These are phyloP conservation scores for Diaporthe citrichinensis DNA, from an alignment of 2,329 filamentous ascomycete species.

Conservation along the genomic window DNA sequence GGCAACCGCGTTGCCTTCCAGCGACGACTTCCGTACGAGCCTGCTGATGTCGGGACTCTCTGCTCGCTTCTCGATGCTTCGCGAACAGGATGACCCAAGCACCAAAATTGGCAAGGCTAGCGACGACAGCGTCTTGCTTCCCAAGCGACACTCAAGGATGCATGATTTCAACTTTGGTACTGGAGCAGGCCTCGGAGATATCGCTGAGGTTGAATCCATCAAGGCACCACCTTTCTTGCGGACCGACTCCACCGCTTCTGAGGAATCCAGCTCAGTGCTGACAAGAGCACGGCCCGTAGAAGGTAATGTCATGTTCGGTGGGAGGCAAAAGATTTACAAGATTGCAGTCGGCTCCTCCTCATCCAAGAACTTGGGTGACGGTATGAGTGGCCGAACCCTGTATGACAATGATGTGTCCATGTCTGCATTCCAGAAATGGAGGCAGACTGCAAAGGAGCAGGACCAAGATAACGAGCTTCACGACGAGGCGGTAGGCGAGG, in stretches of 20 bases:
- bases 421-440: conserved; percentile 86
- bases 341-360: conserved; percentile 70
- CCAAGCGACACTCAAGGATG: conserved; percentile 84
- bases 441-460: conserved; percentile 69
- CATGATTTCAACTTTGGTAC: conserved; percentile 74
- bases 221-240: conserved; percentile 70
- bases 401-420: conserved; percentile 90
- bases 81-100: conserved; percentile 92
- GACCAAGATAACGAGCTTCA: conserved; percentile 53
- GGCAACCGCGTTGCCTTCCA: conserved; percentile 79
- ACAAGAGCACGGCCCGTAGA: conserved; percentile 84
- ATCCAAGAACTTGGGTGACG: conserved; percentile 59
- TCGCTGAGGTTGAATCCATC: conserved; percentile 91
- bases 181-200: conserved; percentile 78
- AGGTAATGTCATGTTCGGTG: conserved; percentile 94
- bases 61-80: conserved; percentile 95
- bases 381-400: conserved; percentile 76
- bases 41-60: conserved; percentile 95
- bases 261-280: conserved; percentile 87
- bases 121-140: conserved; percentile 92
- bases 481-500: conserved; percentile 53
- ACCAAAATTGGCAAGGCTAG: conserved; percentile 94
- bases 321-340: conserved; percentile 95
- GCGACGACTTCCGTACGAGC: conserved; percentile 94
- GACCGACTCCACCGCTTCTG: conserved; percentile 75